Evolutionary conservation across 2,329 filamentous ascomycete species (phyloP), one percentile per base, ranked within the genome.

Genomic region (Colletotrichum costaricense): DNA sequence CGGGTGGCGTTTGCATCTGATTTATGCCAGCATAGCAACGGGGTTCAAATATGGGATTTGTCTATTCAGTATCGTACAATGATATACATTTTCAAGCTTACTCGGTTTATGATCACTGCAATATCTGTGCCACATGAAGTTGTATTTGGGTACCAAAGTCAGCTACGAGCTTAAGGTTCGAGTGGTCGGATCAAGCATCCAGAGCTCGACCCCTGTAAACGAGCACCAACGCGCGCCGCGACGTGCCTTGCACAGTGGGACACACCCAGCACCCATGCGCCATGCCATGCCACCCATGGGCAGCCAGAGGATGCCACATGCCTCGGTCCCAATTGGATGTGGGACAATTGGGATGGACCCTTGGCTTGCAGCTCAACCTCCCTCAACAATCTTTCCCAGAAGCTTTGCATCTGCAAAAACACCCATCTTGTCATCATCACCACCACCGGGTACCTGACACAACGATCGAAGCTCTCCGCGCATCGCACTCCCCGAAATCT

Each of bases 321-420:
- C 69, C 69, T 69, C 58, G 65, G 69, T 46, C 49, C 59, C 54
- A 55, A 73, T 73, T 49, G 70, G 57, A 54, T 26, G 58, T 26
- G 24, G 49, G 69, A 49, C 19, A 49, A 49, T 49, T 49, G 38
- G 49, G 49, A n/a, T 24, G 28, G 59, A 30, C 22, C 67, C 71
- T 67, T 57, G 24, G 67, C 67, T 66, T 66, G 71, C 71, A 73
- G 67, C 71, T 73, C 71, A 73, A 73, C 71, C 71, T 64, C 56
- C 67, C 71, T 70, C 71, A 73, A 73, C 71, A 73, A 73, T 65
- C 60, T 71, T 62, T 46, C 54, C 35, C 38, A 42, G 14, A 42
- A 16, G 38, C 38, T 24, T 57, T 46, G 2, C 54, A 16, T 26
- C 12, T 24, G 65, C 24, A 26, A 24, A 70, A 70, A 35, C 33